Conservation (phyloP, 2,329 filamentous ascomycete genomes). For the Claviceps fusiformis region DNA sequence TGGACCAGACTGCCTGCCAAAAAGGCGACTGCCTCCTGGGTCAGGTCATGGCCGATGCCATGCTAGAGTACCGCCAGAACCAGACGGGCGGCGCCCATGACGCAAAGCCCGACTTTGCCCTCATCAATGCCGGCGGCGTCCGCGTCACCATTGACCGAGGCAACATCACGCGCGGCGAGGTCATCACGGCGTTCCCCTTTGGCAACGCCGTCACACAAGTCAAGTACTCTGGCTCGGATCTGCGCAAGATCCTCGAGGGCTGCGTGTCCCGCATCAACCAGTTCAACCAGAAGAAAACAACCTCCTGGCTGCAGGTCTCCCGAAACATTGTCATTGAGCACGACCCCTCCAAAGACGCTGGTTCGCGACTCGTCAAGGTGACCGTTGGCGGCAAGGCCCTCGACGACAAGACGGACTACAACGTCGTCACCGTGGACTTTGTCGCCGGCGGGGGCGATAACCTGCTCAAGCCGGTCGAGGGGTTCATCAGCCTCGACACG, state of each 20-base stretch:
- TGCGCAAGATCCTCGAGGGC: slow-evolving; percentile 47
- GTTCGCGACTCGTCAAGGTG: slow-evolving; percentile 38
- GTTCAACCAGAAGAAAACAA: slow-evolving; percentile 36
- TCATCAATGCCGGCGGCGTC: slow-evolving; percentile 52
- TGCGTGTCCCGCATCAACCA: slow-evolving; percentile 41
- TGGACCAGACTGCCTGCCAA: slow-evolving; percentile 47
- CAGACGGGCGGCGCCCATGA: slow-evolving; percentile 22
- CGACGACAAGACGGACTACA: slow-evolving; percentile 33
- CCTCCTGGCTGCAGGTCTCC: slow-evolving; percentile 48
- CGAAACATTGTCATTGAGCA: slow-evolving; percentile 42
- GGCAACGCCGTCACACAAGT: slow-evolving; percentile 51
- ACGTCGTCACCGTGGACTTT: slow-evolving; percentile 49
- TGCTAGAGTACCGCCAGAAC: slow-evolving; percentile 45
- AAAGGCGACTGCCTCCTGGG: slow-evolving; percentile 43
- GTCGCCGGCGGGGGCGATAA: slow-evolving; percentile 50
- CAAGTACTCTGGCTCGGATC: slow-evolving; percentile 33
- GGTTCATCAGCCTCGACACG: slow-evolving; percentile 34
- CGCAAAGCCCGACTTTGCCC: slow-evolving; percentile 34
- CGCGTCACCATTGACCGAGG: slow-evolving; percentile 49
- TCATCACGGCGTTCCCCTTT: slow-evolving; percentile 53
- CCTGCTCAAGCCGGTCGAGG: slow-evolving; percentile 29
- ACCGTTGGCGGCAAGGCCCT: slow-evolving; percentile 35
- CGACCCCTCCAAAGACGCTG: slow-evolving; percentile 35
- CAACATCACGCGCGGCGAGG: slow-evolving; percentile 47
- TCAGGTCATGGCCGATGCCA: slow-evolving; percentile 43